Evolutionary conservation across 805 yeast species (phyloP).

Genomic region (Kodamaea leandrae): DNA sequence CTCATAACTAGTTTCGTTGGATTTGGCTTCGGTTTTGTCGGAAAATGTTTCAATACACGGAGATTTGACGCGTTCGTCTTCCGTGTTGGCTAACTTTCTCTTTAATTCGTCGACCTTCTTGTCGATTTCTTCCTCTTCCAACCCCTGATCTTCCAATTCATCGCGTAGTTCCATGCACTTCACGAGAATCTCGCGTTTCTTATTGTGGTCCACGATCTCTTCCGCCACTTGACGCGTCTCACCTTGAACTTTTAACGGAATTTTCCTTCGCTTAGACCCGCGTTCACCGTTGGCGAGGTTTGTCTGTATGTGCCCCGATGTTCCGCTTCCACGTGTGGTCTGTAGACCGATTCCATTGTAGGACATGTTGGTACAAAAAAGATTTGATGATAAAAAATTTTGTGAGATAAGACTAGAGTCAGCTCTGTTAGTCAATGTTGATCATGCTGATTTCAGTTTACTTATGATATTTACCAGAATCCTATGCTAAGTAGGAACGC

Average conservation of each 20-base stretch:
- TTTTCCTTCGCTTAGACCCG: constrained; percentile 18
- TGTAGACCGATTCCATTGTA: constrained; percentile 58
- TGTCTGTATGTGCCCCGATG: constrained; percentile 59
- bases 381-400: neutral
- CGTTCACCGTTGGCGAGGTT: constrained; percentile 29
- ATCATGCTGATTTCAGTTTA: too few species aligned
- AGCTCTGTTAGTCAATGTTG: too few species aligned
- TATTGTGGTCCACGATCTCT: constrained; percentile 3
- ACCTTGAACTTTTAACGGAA: constrained; percentile 1
- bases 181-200: constrained; percentile 16
- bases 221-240: constrained; percentile 1
- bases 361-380: constrained; percentile 35
- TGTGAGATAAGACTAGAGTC: neutral
- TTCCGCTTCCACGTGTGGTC: constrained; percentile 59
- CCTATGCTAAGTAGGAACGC: too few species aligned
- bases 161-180: constrained; percentile 52
- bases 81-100: constrained; percentile 14
- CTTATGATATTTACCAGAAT: too few species aligned
- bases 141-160: constrained; percentile 46
- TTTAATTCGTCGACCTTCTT: constrained; percentile 21
- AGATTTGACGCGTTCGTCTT: too few species aligned
- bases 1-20: too few species aligned
- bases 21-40: too few species aligned
- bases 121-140: constrained; percentile 32
- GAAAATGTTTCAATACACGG: too few species aligned